Evolutionary conservation across 164 flowering plant species (phyloP).

Genomic region (Macadamia tetraphylla): DNA sequence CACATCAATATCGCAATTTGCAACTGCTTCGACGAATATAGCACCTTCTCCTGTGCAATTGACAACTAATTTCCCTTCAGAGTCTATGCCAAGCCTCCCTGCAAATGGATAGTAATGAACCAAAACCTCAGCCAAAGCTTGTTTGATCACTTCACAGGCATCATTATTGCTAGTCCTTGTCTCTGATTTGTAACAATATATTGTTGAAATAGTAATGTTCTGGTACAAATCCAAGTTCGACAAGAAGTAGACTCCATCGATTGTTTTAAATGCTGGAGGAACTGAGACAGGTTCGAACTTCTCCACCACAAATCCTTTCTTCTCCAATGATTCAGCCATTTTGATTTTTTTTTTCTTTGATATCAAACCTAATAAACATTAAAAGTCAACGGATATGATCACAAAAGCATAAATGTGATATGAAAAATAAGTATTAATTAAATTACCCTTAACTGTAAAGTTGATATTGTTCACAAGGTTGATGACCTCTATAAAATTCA

Average conservation of each 20-base stretch:
- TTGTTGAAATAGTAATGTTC: neutral
- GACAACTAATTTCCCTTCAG: conserved; percentile 7
- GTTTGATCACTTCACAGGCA: conserved; percentile 2
- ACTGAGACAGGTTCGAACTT: conserved; percentile 2
- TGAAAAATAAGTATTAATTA: too few species aligned
- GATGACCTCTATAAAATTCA: too few species aligned
- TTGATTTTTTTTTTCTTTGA: too few species aligned
- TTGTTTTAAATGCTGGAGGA: neutral
- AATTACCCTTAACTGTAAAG: too few species aligned
- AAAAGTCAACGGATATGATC: too few species aligned
- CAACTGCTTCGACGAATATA: conserved; percentile 15
- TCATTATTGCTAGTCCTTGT: neutral
- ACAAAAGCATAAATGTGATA: too few species aligned
- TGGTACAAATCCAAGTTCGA: conserved; percentile 15
- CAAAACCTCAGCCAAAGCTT: too few species aligned
- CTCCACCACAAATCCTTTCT: neutral
- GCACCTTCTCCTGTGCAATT: conserved; percentile 15
- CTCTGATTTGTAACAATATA: neutral
- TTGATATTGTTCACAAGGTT: too few species aligned
- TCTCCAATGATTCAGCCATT: neutral
- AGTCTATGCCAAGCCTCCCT: neutral
- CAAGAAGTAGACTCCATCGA: conserved; percentile 14
- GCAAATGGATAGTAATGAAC: too few species aligned
- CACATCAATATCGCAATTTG: conserved; percentile 3
- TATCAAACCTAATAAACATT: too few species aligned